phyloP scores from a whole-genome alignment of 1,284 basidiomycete species.

The Pseudozyma tsukubaensis region DNA sequence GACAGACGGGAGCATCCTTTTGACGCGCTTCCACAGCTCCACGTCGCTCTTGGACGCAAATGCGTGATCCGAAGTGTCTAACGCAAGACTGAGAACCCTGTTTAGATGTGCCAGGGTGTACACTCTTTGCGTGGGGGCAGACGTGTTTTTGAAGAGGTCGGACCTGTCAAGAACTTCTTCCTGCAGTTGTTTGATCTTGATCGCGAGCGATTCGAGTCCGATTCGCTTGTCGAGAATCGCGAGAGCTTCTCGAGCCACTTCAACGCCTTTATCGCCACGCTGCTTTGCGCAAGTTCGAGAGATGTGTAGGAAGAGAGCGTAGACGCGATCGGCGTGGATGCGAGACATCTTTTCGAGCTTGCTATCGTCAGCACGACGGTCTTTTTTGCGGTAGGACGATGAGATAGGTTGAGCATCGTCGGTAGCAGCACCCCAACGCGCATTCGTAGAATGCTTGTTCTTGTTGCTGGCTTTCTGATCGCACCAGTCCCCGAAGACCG shows the following conservation, averaged over 20 bases:
- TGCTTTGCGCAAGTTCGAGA: constrained; percentile 10
- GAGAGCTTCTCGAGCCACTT: constrained; percentile 36
- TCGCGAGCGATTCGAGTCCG: constrained; percentile 16
- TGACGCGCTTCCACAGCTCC: constrained; percentile 33
- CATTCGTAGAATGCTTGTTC: no score
- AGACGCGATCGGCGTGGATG: constrained; percentile 15
- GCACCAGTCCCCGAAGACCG: constrained; percentile 20
- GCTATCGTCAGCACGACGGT: neutral
- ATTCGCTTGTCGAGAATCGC: constrained; percentile 14
- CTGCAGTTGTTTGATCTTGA: neutral
- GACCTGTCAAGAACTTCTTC: neutral
- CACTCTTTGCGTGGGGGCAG: constrained; percentile 13
- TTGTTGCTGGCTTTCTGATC: neutral
- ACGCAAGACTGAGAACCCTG: constrained; percentile 13
- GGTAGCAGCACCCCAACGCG: constrained; percentile 4
- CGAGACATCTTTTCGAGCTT: constrained; percentile 2
- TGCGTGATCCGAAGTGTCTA: constrained; percentile 27
- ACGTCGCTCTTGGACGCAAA: constrained; percentile 38
- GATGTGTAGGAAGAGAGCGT: constrained; percentile 15
- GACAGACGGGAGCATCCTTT: constrained; percentile 16
- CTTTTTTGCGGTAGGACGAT: neutral
- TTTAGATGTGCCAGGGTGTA: neutral
- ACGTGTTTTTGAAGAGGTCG: constrained; percentile 22
- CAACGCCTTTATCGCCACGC: neutral
- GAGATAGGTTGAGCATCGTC: neutral